Conservation (phyloP, 1,284 basidiomycete species). For the Rugosomyces carneus region DNA sequence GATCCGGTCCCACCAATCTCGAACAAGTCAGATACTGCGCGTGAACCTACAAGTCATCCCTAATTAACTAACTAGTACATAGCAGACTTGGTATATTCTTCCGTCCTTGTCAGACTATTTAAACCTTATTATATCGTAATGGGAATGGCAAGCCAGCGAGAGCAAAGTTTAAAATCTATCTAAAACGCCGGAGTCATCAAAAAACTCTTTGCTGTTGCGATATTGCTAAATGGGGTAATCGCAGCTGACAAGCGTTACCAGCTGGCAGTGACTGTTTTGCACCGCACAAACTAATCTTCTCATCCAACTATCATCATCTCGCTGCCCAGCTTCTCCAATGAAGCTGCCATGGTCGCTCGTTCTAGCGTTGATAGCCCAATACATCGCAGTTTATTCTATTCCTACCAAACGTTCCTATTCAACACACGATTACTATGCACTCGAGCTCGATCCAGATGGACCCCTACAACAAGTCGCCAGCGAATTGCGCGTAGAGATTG, state of each 20-base stretch:
- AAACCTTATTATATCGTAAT: too few species aligned
- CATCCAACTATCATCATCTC: constrained; percentile 8
- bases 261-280: not conserved
- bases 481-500: constrained; percentile 78
- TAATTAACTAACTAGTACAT: not conserved
- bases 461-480: constrained; percentile 57
- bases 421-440: constrained; percentile 87
- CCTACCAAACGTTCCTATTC: constrained; percentile 56
- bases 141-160: too few species aligned
- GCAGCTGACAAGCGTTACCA: not conserved
- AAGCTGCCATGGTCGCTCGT: constrained; percentile 31
- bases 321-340: constrained; percentile 23
- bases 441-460: constrained; percentile 61
- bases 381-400: constrained; percentile 21
- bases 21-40: constrained; percentile 8
- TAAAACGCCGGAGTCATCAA: too few species aligned
- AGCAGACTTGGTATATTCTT: not conserved
- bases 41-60: constrained; percentile 21
- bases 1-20: constrained; percentile 15
- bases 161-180: too few species aligned
- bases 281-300: not conserved
- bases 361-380: constrained; percentile 27
- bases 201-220: too few species aligned
- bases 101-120: too few species aligned
- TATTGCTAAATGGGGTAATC: not conserved